Conservation (phyloP, 1,139 yeast genomes). For the Arxiozyma slooffiae region DNA sequence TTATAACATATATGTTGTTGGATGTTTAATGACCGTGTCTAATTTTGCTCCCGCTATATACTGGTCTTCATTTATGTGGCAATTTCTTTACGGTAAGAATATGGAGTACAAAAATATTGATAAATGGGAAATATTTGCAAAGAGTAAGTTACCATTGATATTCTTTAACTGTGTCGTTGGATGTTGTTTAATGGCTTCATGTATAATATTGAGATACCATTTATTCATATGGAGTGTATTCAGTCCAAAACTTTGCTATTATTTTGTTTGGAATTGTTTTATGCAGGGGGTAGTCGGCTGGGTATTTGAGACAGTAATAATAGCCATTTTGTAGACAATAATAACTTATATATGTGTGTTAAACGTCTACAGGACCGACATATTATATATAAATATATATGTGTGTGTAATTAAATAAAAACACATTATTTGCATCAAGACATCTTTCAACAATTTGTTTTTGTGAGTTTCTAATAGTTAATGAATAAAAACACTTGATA, state of each 20-base stretch:
- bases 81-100: constrained; percentile 34
- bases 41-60: constrained; percentile 80
- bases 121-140: constrained; percentile 24
- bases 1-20: constrained; percentile 69
- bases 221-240: constrained; percentile 95
- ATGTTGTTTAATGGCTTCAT: constrained; percentile 52
- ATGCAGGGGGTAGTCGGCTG: constrained; percentile 33
- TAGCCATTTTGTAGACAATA: not conserved
- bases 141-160: constrained; percentile 15
- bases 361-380: not conserved
- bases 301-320: constrained; percentile 15
- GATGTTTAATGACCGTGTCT: constrained; percentile 65
- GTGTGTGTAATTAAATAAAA: too few species aligned
- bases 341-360: not conserved
- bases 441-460: too few species aligned
- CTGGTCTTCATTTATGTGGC: constrained; percentile 58
- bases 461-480: too few species aligned
- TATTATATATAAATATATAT: not conserved
- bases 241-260: constrained; percentile 81
- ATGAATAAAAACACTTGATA: too few species aligned
- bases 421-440: too few species aligned
- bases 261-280: constrained; percentile 62
- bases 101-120: constrained; percentile 10
- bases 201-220: constrained; percentile 69
- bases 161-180: constrained; percentile 55